Conservation (phyloP, 1,284 basidiomycete species). For the Veloporphyrellus conicus region DNA sequence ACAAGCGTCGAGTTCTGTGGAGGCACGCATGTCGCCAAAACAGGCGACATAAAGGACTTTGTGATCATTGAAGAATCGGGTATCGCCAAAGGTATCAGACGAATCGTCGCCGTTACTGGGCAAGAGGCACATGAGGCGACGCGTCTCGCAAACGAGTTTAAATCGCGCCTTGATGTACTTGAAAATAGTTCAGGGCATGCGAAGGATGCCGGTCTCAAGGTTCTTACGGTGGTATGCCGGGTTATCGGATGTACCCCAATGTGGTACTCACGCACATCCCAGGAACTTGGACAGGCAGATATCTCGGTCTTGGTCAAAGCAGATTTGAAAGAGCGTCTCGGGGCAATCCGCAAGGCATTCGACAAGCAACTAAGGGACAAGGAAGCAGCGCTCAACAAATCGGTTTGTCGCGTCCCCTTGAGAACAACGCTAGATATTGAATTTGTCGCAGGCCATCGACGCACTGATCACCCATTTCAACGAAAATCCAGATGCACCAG, state of each 20-base stretch:
- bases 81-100: conserved; percentile 96
- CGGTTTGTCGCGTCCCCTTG: conserved; percentile 44
- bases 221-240: conserved; percentile 66
- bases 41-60: conserved; percentile 94
- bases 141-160: conserved; percentile 65
- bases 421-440: background rate
- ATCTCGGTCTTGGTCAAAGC: conserved; percentile 85
- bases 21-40: conserved; percentile 94
- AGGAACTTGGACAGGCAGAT: conserved; percentile 88
- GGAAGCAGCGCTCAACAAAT: conserved; percentile 75
- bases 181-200: conserved; percentile 68
- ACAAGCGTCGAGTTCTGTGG: conserved; percentile 98
- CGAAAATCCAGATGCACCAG: conserved; percentile 65
- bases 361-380: conserved; percentile 84
- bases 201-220: conserved; percentile 84
- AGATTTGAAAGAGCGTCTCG: conserved; percentile 73
- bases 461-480: conserved; percentile 70
- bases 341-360: conserved; percentile 73
- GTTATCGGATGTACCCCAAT: background rate
- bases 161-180: conserved; percentile 62
- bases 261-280: conserved; percentile 10
- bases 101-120: conserved; percentile 92
- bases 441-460: conserved; percentile 59
- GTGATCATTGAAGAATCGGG: conserved; percentile 94
- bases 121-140: conserved; percentile 85